Evolutionary conservation across 306 rosid species (phyloP), one percentile per base, ranked within the genome.

Genomic region (Quercus wislizeni): DNA sequence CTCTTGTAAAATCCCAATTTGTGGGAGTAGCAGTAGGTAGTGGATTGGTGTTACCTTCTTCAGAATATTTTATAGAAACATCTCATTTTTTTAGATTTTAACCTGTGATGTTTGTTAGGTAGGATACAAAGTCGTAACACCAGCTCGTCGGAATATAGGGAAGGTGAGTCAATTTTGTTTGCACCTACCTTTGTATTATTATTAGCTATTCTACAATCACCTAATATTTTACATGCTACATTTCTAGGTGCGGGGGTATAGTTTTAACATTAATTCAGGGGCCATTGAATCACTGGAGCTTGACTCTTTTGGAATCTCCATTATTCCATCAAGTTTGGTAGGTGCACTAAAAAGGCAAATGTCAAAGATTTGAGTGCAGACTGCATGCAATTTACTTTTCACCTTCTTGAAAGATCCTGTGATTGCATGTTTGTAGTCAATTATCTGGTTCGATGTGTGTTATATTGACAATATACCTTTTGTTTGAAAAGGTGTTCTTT

Each of bases 241-340:
- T 75, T 75, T 76, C 28, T 69, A 95, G 99, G 97, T 95, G 51
- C 92, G 96, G 4, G 99, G 97, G 41, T 95, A 90, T 81, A 92
- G 88, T 78, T 95, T 95, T 82, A 92, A 91, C 86, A 86, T 95
- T 59, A 89, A 90, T 75, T 91, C 96, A 19, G 98, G 99, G 73
- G 96, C 80, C 68, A 87, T 92, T 71, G 96, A 95, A 82, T 91
- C 93, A 73, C 91, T 95, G 23, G 97, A 95, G 87, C 91, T 95
- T 43, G 99, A 92, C 85, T 92, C 99, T 68, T 95, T 92, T 81
- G 99, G 98, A 35, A 85, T 91, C 76, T 91, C 99, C 63, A 84
- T 91, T 72, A 89, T 92, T 74, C 99, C 99, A 25, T 92, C 98
- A 56, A 95, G 94, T 80, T 85, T 92, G 93, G 97, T 95, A 85